phyloP scores from a whole-genome alignment of 2,329 filamentous ascomycete species.

The Aureobasidium sp. region DNA sequence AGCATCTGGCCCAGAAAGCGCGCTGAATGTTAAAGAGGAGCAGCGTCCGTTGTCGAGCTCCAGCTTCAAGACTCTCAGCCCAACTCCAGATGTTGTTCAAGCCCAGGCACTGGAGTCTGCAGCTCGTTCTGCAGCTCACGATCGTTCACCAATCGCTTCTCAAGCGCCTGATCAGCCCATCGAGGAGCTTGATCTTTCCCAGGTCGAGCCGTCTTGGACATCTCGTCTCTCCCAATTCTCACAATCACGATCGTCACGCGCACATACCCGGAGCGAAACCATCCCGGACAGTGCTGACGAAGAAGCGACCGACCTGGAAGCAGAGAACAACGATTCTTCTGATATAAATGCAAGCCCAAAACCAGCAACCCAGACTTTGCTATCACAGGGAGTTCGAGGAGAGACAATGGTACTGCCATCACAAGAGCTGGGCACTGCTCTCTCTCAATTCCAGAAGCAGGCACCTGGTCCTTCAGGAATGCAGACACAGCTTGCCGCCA shows the following conservation, averaged over 20 bases:
- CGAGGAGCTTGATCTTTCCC: conserved; percentile 13
- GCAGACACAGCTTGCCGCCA: neutral
- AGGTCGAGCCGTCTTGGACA: conserved; percentile 8
- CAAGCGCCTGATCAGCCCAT: neutral
- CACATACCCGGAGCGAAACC: conserved; percentile 11
- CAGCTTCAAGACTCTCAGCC: conserved; percentile 7
- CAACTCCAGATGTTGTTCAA: neutral
- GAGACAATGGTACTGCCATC: neutral
- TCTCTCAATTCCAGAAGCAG: neutral
- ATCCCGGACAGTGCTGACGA: conserved; percentile 14
- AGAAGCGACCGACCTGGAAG: neutral
- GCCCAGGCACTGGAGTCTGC: neutral
- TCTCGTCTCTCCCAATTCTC: neutral
- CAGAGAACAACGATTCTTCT: neutral
- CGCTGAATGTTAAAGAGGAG: neutral
- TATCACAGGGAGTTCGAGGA: neutral
- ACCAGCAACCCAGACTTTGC: neutral
- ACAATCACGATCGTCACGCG: neutral
- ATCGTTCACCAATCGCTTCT: neutral
- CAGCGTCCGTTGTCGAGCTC: neutral
- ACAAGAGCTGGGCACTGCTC: conserved; percentile 2
- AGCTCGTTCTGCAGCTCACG: neutral
- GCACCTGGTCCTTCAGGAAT: neutral
- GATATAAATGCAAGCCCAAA: neutral
- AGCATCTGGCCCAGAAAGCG: neutral